Conservation (phyloP, 768 basidiomycete species). For the Naganishia randhawae region DNA sequence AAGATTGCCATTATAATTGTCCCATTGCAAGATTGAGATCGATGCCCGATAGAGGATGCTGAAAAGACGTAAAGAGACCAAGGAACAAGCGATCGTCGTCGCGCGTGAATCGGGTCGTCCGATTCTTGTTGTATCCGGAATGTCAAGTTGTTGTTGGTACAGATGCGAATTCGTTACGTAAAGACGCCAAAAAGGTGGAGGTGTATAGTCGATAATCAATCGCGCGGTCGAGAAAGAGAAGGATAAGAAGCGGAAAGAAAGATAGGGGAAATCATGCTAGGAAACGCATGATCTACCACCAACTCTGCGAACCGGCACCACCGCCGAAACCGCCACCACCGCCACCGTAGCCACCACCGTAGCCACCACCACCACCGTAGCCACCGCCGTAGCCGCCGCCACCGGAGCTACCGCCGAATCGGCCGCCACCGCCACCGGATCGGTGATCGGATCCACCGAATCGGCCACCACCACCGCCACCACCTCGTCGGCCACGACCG, state of each 20-base stretch:
- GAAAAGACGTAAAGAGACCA: constrained; percentile 2
- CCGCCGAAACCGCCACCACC: constrained; percentile 24
- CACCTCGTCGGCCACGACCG: constrained; percentile 49
- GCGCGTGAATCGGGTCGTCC: background rate
- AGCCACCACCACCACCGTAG: constrained; percentile 52
- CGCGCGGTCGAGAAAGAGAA: background rate
- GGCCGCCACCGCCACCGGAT: constrained; percentile 41
- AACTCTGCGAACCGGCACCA: constrained; percentile 12
- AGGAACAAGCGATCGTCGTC: constrained; percentile 18
- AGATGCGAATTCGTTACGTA: constrained; percentile 18
- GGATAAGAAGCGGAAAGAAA: background rate
- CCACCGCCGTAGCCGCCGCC: constrained; percentile 49
- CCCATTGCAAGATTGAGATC: constrained; percentile 4
- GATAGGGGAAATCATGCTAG: background rate
- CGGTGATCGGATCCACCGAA: constrained; percentile 54
- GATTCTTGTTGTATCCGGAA: constrained; percentile 13
- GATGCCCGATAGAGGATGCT: constrained; percentile 12
- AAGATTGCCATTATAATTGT: constrained; percentile 18
- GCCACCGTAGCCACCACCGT: constrained; percentile 23
- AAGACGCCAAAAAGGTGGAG: constrained; percentile 22
- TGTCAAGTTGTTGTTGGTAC: constrained; percentile 17
- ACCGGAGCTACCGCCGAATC: constrained; percentile 47
- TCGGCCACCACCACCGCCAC: constrained; percentile 58
- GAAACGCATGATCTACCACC: constrained; percentile 20
- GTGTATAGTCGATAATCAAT: constrained; percentile 21